Evolutionary conservation across 1,139 yeast species (phyloP), one percentile per base, ranked within the genome.

Genomic region (Meyerozyma carpophila): DNA sequence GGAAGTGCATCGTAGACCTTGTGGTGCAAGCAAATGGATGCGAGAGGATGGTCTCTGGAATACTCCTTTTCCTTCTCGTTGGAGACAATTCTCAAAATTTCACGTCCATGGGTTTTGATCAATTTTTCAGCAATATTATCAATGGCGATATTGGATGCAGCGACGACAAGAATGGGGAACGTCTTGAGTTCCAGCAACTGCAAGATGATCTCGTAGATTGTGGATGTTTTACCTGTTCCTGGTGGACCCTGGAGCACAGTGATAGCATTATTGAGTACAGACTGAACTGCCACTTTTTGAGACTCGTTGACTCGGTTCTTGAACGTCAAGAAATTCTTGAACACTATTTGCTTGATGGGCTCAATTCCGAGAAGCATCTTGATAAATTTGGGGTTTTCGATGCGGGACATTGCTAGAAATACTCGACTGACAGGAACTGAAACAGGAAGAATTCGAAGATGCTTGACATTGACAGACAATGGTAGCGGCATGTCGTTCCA

Each of bases 81-180:
- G 0, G 89, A 77, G 1, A 80, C 77, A 46, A 83, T 80, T 65
- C 91, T 70, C 42, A 83, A 58, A 18, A 82, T 74, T 36, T 75
- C 76, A 41, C 70, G 70, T 6, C 73, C 75, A 49, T 77, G 77
- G 36, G 72, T 69, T 4, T 65, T 65, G 56, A 79, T 56, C 47
- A 83, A 66, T 54, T 83, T 82, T 54, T 83, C 90, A 0, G 89
- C 90, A 59, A 83, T 82, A 52, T 83, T 83, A 57, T 83, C 91
- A 53, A 83, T 82, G 2, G 91, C 90, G 56, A 83, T 80, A 54
- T 83, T 83, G 1, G 89, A 82, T 0, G 88, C 86, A 0, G 91
- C 90, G 43, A 82, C 88, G 43, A 84, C 88, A 46, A 82, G 66
- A 36, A 83, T 80, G 3, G 91, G 90, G 52, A 66, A 78, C 0